Evolutionary conservation across 169 alveolate genomes (phyloP).

Genomic region (Plasmodium adleri): DNA sequence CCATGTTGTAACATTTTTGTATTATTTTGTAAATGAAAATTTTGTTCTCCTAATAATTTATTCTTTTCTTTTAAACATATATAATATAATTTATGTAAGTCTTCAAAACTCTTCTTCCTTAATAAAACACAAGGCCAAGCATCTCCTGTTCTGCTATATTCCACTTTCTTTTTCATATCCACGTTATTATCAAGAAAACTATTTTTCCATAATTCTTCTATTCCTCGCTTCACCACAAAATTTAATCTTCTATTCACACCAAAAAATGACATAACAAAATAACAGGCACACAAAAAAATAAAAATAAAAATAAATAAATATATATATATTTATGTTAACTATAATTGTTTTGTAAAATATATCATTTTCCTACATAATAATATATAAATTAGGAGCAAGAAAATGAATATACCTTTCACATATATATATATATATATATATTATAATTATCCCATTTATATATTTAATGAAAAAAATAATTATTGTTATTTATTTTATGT

Average conservation of each 20-base stretch:
- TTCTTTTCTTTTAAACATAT: conserved; percentile 89
- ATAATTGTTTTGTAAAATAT: too few species aligned
- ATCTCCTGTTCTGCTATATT: conserved; percentile 86
- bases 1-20: conserved; percentile 86
- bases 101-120: conserved; percentile 88
- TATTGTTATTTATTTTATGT: too few species aligned
- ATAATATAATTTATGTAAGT: conserved; percentile 88
- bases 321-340: background rate
- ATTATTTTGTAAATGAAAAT: conserved; percentile 85
- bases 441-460: too few species aligned
- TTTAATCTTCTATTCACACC: conserved; percentile 5
- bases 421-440: too few species aligned
- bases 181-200: conserved; percentile 78
- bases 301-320: background rate
- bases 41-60: conserved; percentile 87
- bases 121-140: conserved; percentile 91
- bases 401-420: too few species aligned
- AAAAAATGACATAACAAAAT: conserved; percentile 6
- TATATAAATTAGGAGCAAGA: too few species aligned
- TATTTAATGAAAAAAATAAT: too few species aligned
- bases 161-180: conserved; percentile 78
- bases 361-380: too few species aligned
- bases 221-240: conserved; percentile 82
- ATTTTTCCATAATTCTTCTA: conserved; percentile 88
- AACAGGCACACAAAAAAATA: background rate